Percentiles rank a stretch among this genome's conserved stretches.
Evolutionary conservation across 1,284 basidiomycete genomes (phyloP).

Genomic region (Apiotrichum mycotoxinovorans): DNA sequence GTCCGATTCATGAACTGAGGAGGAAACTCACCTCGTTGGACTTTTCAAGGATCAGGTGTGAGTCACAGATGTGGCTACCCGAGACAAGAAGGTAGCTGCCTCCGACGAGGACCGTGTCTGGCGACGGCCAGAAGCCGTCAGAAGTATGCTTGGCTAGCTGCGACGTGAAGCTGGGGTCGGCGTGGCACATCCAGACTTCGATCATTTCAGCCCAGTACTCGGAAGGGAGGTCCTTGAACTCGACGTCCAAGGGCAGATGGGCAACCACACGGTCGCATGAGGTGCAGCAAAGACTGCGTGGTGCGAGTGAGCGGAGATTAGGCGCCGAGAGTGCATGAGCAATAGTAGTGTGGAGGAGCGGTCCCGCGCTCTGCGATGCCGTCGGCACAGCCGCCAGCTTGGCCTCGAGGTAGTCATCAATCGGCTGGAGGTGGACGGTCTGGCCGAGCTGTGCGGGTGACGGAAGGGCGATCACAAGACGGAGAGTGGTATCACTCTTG

Average conservation of each 20-base stretch:
- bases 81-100: conserved; percentile 79
- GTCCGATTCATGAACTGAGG: conserved; percentile 52
- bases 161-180: conserved; percentile 75
- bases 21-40: conserved; percentile 58
- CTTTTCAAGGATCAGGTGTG: conserved; percentile 57
- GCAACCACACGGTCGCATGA: conserved; percentile 64
- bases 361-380: conserved; percentile 39
- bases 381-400: conserved; percentile 56
- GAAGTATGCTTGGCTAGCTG: conserved; percentile 63
- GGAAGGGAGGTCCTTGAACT: conserved; percentile 80
- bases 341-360: conserved; percentile 28
- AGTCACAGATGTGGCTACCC: conserved; percentile 56
- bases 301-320: conserved; percentile 34
- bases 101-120: conserved; percentile 70
- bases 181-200: conserved; percentile 97
- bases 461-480: conserved; percentile 64
- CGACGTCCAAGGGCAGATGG: conserved; percentile 57
- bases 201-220: conserved; percentile 96
- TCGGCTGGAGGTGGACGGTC: conserved; percentile 57
- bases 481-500: conserved; percentile 58
- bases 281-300: conserved; percentile 40
- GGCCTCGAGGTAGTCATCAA: conserved; percentile 60
- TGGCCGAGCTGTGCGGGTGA: conserved; percentile 60
- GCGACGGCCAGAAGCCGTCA: conserved; percentile 73
- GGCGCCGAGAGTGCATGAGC: conserved; percentile 38